A percentile compares a stretch with the other conserved stretches of the same genome.
These are phyloP conservation scores for Ziziphus jujuba DNA, from an alignment of 306 rosid species.

Conservation along the genomic window DNA sequence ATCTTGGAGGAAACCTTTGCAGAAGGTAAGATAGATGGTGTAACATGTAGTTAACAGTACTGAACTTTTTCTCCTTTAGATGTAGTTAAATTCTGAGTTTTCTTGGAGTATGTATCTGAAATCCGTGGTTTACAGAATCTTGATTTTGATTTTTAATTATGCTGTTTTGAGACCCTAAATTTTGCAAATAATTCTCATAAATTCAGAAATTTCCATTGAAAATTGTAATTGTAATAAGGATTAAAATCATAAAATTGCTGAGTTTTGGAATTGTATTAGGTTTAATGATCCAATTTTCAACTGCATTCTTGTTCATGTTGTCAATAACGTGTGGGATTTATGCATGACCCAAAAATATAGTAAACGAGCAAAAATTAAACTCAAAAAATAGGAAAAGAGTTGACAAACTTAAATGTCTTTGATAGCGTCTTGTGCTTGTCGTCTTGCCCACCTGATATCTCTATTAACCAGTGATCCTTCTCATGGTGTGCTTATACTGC, in stretches of 20 bases:
- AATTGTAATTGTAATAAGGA: background rate
- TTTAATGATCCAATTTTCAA: too few relatives aligned
- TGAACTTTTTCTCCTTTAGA: background rate
- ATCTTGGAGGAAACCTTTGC: slow-evolving; percentile 69
- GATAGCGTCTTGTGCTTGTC: too few relatives aligned
- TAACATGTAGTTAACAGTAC: background rate
- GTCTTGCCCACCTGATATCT: too few relatives aligned
- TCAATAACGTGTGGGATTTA: too few relatives aligned
- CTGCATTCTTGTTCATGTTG: too few relatives aligned
- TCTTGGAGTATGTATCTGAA: background rate
- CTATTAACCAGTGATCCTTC: too few relatives aligned
- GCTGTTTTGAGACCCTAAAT: background rate
- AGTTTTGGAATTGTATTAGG: too few relatives aligned
- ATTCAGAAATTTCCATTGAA: background rate
- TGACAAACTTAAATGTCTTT: too few relatives aligned
- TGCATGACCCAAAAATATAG: background rate
- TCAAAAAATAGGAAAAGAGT: background rate
- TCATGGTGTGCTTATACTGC: too few relatives aligned
- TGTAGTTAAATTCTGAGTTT: background rate
- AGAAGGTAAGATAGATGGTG: slow-evolving; percentile 55
- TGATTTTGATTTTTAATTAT: slow-evolving; percentile 1
- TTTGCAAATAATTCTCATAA: background rate
- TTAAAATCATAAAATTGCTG: background rate
- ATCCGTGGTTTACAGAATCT: background rate
- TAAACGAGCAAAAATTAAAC: background rate